Base-by-base conservation (phyloP, 2,329 filamentous ascomycete species). In the Aureobasidium namibiae region DNA sequence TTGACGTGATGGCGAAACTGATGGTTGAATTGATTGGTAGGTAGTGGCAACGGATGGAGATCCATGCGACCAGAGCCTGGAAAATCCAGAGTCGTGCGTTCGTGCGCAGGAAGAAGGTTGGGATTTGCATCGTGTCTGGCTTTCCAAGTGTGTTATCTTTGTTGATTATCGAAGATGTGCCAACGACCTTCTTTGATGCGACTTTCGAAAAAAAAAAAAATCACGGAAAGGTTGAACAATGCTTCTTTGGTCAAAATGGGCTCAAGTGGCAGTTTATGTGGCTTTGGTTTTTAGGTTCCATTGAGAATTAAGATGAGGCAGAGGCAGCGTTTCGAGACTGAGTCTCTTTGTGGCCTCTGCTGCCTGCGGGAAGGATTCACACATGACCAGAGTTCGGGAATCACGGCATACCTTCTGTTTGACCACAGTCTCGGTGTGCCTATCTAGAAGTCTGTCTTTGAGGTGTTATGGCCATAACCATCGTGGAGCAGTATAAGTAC, bases 51-150 rank as follows among this genome's bases (percentile, higher is more conserved):
- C 42, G 54, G 14, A 57, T 46, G 4, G 8, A 36, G 9, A 57
- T 4, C 54, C 54, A 57, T n/a, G 18, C 54, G 9, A 57, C n/a
- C 8, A 57, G 14, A 11, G 54, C n/a, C 42, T 57, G 54, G 33
- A 48, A 57, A 23, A 57, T 34, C 10, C 39, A 5, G 11, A 57
- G 54, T 18, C 54, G 41, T 8, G 18, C 29, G 5, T 36, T 48
- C 16, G 54, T 38, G 9, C 29, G 31, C 18, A 46, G 54, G 11
- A 57, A 48, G 23, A 57, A 57, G n/a, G 31, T 31, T 13, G 54
- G 54, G 21, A 57, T 57, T 3, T 26, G 39, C 52, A 56, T 56
- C n/a, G 14, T 45, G 9, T 23, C 42, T 26, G 42, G 7, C 23
- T n/a, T 45, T 8, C 3, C 7, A 11, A 24, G 11, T 44, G 23